Conservation (phyloP, 1,284 basidiomycete species). For the Fistulinella staudtii region DNA sequence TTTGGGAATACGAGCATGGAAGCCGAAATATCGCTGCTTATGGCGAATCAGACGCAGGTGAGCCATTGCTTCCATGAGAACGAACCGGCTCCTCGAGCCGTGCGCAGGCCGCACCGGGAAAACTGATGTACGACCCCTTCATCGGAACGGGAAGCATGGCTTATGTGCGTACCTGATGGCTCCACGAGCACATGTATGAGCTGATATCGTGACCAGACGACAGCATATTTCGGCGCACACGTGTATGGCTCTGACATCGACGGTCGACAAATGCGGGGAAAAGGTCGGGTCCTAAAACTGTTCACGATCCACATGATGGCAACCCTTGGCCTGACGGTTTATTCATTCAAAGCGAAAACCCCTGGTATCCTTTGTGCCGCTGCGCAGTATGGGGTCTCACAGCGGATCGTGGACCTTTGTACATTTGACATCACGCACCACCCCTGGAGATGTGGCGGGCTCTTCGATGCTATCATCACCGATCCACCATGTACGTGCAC, state of each 20-base stretch:
- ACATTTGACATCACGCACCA: slow-evolving; percentile 90
- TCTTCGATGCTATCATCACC: slow-evolving; percentile 94
- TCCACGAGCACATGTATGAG: background rate
- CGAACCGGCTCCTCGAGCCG: background rate
- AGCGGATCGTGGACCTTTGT: slow-evolving; percentile 78
- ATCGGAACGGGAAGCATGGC: slow-evolving; percentile 96
- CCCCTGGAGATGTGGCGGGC: slow-evolving; percentile 82
- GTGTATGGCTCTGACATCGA: slow-evolving; percentile 96
- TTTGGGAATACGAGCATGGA: slow-evolving; percentile 99
- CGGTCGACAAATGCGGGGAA: slow-evolving; percentile 94
- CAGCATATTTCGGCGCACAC: slow-evolving; percentile 84
- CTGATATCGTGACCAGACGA: slow-evolving; percentile 46
- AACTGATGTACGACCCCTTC: slow-evolving; percentile 94
- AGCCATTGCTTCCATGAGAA: background rate
- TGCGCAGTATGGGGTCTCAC: slow-evolving; percentile 76
- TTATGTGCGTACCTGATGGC: slow-evolving; percentile 49
- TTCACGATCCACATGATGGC: background rate
- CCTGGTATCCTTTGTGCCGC: slow-evolving; percentile 82
- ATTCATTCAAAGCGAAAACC: slow-evolving; percentile 37
- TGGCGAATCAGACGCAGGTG: slow-evolving; percentile 94
- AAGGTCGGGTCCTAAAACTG: slow-evolving; percentile 40
- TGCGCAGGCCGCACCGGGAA: slow-evolving; percentile 76
- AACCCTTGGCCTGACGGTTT: background rate
- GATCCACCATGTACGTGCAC: slow-evolving; percentile 82
- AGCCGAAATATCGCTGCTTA: slow-evolving; percentile 88